Percentiles rank a stretch among this genome's conserved stretches.
phyloP scores from a whole-genome alignment of 441 rosid genomes.

The Croton laevigatus region DNA sequence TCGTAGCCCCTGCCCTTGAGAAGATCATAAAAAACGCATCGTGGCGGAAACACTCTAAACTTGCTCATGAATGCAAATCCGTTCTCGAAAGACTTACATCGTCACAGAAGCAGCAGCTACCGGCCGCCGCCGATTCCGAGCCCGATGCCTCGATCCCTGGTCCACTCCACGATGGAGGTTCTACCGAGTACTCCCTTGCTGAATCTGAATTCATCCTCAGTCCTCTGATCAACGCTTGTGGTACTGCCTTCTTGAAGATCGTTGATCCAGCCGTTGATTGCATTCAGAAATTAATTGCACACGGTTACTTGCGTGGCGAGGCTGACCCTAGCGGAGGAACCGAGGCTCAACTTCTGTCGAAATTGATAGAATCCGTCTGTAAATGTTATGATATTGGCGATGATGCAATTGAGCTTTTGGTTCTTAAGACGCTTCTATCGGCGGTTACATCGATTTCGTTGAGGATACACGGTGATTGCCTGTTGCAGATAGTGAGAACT shows the following conservation, averaged over 20 bases:
- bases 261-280: constrained; percentile 89
- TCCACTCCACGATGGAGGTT: constrained; percentile 79
- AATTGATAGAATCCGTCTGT: constrained; percentile 77
- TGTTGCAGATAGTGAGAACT: constrained; percentile 82
- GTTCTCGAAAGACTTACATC: constrained; percentile 60
- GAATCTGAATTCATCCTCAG: constrained; percentile 77
- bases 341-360: constrained; percentile 62
- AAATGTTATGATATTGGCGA: constrained; percentile 83
- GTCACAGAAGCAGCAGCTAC: constrained; percentile 33
- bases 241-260: constrained; percentile 72
- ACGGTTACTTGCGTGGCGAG: constrained; percentile 93
- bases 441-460: constrained; percentile 88
- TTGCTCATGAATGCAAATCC: constrained; percentile 90
- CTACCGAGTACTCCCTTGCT: constrained; percentile 64
- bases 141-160: constrained; percentile 66
- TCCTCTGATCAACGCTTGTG: constrained; percentile 82
- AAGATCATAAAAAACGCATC: constrained; percentile 86
- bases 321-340: constrained; percentile 73
- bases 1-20: constrained; percentile 77
- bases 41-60: constrained; percentile 97
- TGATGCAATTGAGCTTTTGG: constrained; percentile 70
- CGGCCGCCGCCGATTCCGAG: constrained; percentile 50
- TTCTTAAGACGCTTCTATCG: constrained; percentile 73
- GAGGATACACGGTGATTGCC: constrained; percentile 88
- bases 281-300: constrained; percentile 79